Base-by-base conservation (phyloP, 495 filamentous ascomycete genomes). In the Corynascus novoguineensis region DNA sequence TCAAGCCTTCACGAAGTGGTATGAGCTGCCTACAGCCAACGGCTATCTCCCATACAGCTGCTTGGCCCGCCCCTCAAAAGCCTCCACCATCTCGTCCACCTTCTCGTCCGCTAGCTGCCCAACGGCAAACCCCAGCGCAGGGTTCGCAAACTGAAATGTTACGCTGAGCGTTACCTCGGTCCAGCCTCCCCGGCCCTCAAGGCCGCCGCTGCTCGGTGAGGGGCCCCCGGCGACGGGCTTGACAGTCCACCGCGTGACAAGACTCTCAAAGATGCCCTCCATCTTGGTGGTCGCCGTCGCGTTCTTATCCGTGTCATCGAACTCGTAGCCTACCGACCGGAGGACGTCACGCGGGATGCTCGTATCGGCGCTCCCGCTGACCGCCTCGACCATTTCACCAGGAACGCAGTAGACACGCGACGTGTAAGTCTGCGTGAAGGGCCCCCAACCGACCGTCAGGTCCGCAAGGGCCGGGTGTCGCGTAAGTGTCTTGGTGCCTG, bases 11-110 rank as follows among this genome's bases (percentile, higher is more conserved):
- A n/a, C n/a, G n/a, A n/a, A n/a, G n/a, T n/a, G n/a, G n/a, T 32
- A 32, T 32, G 11, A 32, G 6, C 11, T 38, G 35, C 3, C 27
- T 28, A 48, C 15, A 12, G 10, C 17, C 44, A 27, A 9, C 17
- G 19, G n/a, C 46, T 32, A 21, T 40, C 38, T 1, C 10, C 63
- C 78, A 60, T 86, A 69, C 27, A 86, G 46, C 61, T 79, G 75
- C 73, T 76, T 74, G 38, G 88, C 88, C 66, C 89, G 77, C 75
- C 79, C 80, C 77, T 96, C 91, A 79, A 97, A 98, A 28, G 93
- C 93, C 73, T 87, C 83, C 64, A 98, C 86, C 92, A 98, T 93
- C 50, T 87, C 75, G 11, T 80, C 81, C 24, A 88, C 92, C 64
- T 96, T 86, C 72, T 87, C 88, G 40, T 88, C 89, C 64, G 88